Evolutionary conservation across 2,329 filamentous ascomycete genomes (phyloP).

Genomic region (Hypomyces perniciosus): DNA sequence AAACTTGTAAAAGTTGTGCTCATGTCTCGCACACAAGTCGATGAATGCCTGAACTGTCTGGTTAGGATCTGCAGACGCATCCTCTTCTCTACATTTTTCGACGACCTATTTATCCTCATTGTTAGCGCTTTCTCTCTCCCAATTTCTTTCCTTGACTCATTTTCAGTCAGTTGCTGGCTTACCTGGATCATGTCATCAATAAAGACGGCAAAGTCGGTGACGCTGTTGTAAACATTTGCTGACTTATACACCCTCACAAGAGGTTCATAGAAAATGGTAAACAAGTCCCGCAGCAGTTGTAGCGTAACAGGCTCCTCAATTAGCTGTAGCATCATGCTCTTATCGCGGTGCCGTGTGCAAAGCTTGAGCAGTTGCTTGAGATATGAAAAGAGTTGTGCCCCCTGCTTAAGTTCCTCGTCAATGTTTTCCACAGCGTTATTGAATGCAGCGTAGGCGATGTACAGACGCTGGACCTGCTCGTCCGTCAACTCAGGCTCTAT

Average conservation of each 20-base stretch:
- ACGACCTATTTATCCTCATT: constrained; percentile 44
- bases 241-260: constrained; percentile 97
- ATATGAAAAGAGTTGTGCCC: constrained; percentile 87
- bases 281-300: constrained; percentile 91
- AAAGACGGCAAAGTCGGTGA: constrained; percentile 92
- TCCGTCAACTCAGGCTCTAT: constrained; percentile 64
- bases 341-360: constrained; percentile 84
- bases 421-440: constrained; percentile 85
- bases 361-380: constrained; percentile 93
- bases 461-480: constrained; percentile 75
- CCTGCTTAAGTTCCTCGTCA: constrained; percentile 81
- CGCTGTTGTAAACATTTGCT: constrained; percentile 94
- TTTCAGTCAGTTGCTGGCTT: constrained; percentile 15
- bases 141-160: background rate
- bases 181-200: constrained; percentile 88
- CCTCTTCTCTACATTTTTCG: constrained; percentile 61
- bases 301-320: constrained; percentile 97
- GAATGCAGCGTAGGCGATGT: constrained; percentile 95
- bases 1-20: constrained; percentile 98
- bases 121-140: constrained; percentile 14
- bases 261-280: constrained; percentile 98
- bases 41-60: constrained; percentile 98
- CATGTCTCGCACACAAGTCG: constrained; percentile 88
- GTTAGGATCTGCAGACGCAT: constrained; percentile 91
- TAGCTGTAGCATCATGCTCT: constrained; percentile 92